Evolutionary conservation across 140 eudicot genomes (phyloP).

Genomic region (Bidens hawaiensis): DNA sequence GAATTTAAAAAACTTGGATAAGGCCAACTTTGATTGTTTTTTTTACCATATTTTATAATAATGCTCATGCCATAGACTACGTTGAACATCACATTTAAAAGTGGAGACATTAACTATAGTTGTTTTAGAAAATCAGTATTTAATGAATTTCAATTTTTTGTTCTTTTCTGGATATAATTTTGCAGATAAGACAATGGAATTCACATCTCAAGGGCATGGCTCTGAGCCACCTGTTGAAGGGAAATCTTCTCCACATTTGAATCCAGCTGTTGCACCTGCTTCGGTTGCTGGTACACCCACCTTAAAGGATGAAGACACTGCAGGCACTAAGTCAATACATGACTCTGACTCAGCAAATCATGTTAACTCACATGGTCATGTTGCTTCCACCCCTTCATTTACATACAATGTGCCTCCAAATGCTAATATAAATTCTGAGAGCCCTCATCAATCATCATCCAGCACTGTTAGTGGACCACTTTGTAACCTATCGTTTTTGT

Average conservation of each 20-base stretch:
- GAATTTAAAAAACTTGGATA: background rate
- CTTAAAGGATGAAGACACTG: slow-evolving; percentile 19
- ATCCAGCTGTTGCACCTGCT: slow-evolving; percentile 23
- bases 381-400: slow-evolving; percentile 32
- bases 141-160: background rate
- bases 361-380: slow-evolving; percentile 30
- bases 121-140: background rate
- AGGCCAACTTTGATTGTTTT: background rate
- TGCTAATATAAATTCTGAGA: slow-evolving; percentile 36
- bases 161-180: background rate
- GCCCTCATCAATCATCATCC: slow-evolving; percentile 42
- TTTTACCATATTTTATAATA: background rate
- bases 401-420: slow-evolving; percentile 38
- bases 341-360: slow-evolving; percentile 24
- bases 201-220: slow-evolving; percentile 33
- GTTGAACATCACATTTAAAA: background rate
- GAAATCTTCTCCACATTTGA: slow-evolving; percentile 18
- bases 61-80: background rate
- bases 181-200: slow-evolving; percentile 37
- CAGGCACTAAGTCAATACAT: slow-evolving; percentile 15
- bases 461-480: slow-evolving; percentile 44
- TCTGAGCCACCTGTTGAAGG: slow-evolving; percentile 28
- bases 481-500: slow-evolving; percentile 11
- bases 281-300: slow-evolving; percentile 12
- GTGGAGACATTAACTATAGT: background rate